phyloP scores from a whole-genome alignment of 306 rosid genomes.

The Cotoneaster glaucophyllus region DNA sequence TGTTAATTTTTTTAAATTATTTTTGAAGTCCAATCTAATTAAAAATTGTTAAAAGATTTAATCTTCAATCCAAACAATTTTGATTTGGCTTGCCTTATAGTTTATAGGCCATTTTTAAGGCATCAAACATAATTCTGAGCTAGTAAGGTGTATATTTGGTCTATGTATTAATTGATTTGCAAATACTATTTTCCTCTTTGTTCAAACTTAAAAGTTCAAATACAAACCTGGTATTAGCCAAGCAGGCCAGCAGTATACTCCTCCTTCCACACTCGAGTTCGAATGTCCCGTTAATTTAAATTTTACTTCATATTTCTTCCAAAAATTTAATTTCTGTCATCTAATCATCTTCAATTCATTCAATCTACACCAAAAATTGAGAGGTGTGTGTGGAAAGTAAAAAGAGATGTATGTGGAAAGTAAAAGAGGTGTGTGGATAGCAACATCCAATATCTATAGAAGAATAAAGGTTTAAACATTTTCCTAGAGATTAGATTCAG shows the following conservation, averaged over 20 bases:
- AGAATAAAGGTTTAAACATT: not conserved
- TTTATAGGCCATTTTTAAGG: not conserved
- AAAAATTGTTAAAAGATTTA: not conserved
- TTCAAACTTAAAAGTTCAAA: not conserved
- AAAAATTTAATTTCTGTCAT: not conserved
- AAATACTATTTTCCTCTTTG: not conserved
- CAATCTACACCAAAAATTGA: too few relatives aligned
- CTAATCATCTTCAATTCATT: too few relatives aligned
- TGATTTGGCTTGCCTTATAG: not conserved
- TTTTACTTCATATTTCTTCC: too few relatives aligned
- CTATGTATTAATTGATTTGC: not conserved
- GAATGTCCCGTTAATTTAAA: too few relatives aligned
- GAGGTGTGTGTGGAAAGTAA: too few relatives aligned
- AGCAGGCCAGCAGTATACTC: too few relatives aligned
- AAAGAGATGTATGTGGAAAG: too few relatives aligned
- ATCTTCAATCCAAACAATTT: not conserved
- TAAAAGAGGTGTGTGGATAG: too few relatives aligned
- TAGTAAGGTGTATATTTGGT: not conserved
- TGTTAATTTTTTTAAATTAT: not conserved
- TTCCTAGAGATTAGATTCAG: not conserved
- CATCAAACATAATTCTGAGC: not conserved
- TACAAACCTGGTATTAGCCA: not conserved
- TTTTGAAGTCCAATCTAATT: not conserved
- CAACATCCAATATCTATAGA: not conserved
- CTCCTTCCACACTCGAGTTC: too few relatives aligned